Evolutionary conservation across 1,284 basidiomycete genomes (phyloP).

Genomic region (Tilletia indica): DNA sequence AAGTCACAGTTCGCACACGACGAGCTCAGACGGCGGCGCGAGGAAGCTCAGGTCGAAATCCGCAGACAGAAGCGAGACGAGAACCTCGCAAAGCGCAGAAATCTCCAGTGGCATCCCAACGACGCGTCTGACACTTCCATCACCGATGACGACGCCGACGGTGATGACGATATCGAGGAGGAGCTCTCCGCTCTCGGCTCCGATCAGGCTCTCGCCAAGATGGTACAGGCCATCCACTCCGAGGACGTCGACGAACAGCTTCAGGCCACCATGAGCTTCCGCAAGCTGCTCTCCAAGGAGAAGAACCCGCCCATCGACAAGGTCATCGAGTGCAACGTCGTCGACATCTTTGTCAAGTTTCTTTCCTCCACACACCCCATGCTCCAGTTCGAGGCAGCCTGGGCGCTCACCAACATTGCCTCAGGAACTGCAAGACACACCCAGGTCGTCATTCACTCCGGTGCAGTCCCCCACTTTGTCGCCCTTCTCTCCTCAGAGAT

Average conservation of each 20-base stretch:
- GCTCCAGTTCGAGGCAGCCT: constrained; percentile 98
- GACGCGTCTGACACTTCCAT: constrained; percentile 37
- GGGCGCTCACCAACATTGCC: constrained; percentile 99
- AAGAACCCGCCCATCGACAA: constrained; percentile 99
- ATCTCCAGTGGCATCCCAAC: constrained; percentile 26
- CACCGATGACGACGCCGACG: constrained; percentile 52
- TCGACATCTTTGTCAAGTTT: constrained; percentile 96
- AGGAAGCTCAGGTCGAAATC: constrained; percentile 56
- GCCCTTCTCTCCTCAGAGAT: constrained; percentile 53
- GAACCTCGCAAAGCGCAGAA: constrained; percentile 55
- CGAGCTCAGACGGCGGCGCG: constrained; percentile 52
- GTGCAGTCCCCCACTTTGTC: constrained; percentile 97
- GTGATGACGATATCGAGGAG: constrained; percentile 42
- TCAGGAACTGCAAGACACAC: constrained; percentile 98
- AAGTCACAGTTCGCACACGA: constrained; percentile 55
- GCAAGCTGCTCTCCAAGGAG: constrained; percentile 94
- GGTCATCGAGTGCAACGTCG: constrained; percentile 96
- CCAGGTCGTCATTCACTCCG: constrained; percentile 91
- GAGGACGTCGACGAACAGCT: constrained; percentile 86
- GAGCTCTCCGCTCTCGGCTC: constrained; percentile 62
- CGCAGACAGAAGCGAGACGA: constrained; percentile 55
- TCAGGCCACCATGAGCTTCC: constrained; percentile 91
- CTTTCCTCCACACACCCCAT: constrained; percentile 82
- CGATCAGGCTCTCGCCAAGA: constrained; percentile 70
- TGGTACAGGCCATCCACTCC: constrained; percentile 90